Evolutionary conservation across 345 rosid genomes (phyloP).

Genomic region (Eucalyptus polyanthemos): DNA sequence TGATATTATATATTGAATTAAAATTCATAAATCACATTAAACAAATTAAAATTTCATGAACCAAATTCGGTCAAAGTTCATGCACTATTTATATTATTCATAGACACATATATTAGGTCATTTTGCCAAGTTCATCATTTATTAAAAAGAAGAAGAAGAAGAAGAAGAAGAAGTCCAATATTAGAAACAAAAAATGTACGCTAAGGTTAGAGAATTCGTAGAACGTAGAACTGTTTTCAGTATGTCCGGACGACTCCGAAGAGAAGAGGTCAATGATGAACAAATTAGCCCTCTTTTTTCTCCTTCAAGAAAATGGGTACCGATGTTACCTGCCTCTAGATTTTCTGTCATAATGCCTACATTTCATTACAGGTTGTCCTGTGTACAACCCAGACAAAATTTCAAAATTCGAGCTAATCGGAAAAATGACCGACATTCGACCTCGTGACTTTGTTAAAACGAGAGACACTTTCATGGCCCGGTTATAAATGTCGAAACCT

Average conservation of each 20-base stretch:
- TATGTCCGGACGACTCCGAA: background rate
- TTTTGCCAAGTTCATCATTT: background rate
- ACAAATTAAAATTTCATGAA: too few species aligned
- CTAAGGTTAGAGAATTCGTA: background rate
- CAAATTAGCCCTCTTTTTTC: background rate
- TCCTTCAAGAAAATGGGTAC: background rate
- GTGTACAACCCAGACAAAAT: background rate
- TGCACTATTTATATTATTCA: background rate
- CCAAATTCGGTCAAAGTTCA: background rate
- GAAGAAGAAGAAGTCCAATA: too few species aligned
- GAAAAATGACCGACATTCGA: background rate
- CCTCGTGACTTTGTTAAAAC: background rate
- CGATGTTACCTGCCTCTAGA: background rate
- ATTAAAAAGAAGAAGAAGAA: accelerated
- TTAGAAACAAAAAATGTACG: too few species aligned
- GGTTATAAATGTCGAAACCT: background rate
- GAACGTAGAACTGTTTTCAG: background rate
- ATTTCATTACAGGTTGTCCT: background rate
- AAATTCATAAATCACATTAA: too few species aligned
- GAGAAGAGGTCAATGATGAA: background rate
- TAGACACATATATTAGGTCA: background rate
- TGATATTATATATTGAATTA: too few species aligned
- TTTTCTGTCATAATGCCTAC: background rate
- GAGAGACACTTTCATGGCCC: background rate
- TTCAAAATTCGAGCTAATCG: background rate